A percentile compares a stretch with the other conserved stretches of the same genome.
Conservation (phyloP, 129 eudicot genomes). For the Flaveria brownii region DNA sequence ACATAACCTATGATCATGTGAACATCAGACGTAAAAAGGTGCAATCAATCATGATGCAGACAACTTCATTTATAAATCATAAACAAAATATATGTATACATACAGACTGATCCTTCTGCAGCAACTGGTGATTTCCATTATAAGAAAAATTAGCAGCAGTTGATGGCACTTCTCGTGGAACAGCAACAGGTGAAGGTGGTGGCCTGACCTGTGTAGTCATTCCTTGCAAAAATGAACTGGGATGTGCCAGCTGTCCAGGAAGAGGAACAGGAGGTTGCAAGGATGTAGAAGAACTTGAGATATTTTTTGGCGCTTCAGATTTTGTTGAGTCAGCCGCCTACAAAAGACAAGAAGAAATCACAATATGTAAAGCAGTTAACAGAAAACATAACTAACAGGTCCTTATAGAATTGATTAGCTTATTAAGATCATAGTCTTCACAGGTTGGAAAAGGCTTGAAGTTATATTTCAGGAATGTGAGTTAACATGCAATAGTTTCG, state of each 20-base stretch:
- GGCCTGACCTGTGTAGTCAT: constrained; percentile 33
- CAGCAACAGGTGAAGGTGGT: constrained; percentile 39
- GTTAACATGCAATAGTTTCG: not conserved
- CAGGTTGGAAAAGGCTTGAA: constrained; percentile 12
- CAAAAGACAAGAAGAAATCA: constrained; percentile 19
- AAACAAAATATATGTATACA: not conserved
- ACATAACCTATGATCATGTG: constrained; percentile 14
- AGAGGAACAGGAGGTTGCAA: constrained; percentile 46
- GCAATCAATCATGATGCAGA: too few species aligned
- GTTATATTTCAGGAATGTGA: constrained; percentile 16
- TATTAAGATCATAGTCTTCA: constrained; percentile 20
- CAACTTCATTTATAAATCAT: too few species aligned
- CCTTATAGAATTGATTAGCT: not conserved
- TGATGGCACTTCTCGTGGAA: constrained; percentile 36
- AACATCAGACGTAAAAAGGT: not conserved
- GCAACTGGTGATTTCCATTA: constrained; percentile 33
- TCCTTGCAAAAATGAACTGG: constrained; percentile 33
- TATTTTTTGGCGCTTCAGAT: constrained; percentile 30
- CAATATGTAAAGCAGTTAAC: constrained; percentile 18
- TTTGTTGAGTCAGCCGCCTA: constrained; percentile 33
- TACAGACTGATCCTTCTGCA: constrained; percentile 46
- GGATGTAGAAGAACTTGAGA: constrained; percentile 32
- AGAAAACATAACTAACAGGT: constrained; percentile 15
- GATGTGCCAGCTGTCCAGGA: constrained; percentile 38
- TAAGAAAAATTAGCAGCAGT: constrained; percentile 49